A percentile compares a stretch with the other conserved stretches of the same genome.
Conservation (phyloP, 768 basidiomycete species). For the Collybia nuda region DNA sequence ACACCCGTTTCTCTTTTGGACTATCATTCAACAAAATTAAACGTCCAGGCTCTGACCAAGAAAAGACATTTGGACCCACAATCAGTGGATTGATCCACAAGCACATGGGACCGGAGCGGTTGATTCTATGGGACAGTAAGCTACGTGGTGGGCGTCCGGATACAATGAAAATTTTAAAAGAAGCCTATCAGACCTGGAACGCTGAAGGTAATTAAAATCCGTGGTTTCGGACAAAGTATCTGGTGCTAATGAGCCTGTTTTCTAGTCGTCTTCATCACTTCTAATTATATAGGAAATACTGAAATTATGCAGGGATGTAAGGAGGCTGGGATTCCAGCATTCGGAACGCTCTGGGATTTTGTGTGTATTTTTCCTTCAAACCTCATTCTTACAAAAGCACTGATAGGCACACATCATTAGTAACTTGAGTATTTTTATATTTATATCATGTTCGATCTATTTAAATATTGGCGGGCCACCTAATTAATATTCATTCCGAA, state of each 20-base stretch:
- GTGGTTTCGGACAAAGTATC: conserved; percentile 1
- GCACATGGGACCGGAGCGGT: conserved; percentile 71
- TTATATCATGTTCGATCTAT: too few relatives aligned
- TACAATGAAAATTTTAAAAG: conserved; percentile 72
- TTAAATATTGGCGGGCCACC: too few relatives aligned
- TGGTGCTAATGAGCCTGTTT: conserved; percentile 1
- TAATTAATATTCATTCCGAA: not conserved
- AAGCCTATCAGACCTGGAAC: conserved; percentile 65
- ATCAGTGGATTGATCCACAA: conserved; percentile 72
- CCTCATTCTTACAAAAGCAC: too few relatives aligned
- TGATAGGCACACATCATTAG: too few relatives aligned
- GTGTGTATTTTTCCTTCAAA: conserved; percentile 21
- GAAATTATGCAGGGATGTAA: conserved; percentile 83
- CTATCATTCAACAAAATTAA: not conserved
- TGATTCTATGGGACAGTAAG: conserved; percentile 79
- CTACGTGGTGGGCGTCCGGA: conserved; percentile 73
- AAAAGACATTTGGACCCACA: conserved; percentile 72
- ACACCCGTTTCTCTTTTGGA: conserved; percentile 7
- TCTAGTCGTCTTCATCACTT: conserved; percentile 78
- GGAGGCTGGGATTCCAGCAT: conserved; percentile 63
- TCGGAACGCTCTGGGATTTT: conserved; percentile 76
- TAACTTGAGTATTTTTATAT: too few relatives aligned
- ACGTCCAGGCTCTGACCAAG: conserved; percentile 67
- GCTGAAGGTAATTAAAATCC: conserved; percentile 53
- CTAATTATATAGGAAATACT: conserved; percentile 76